phyloP scores from a whole-genome alignment of 805 yeast species.

The Metschnikowia shivogae region DNA sequence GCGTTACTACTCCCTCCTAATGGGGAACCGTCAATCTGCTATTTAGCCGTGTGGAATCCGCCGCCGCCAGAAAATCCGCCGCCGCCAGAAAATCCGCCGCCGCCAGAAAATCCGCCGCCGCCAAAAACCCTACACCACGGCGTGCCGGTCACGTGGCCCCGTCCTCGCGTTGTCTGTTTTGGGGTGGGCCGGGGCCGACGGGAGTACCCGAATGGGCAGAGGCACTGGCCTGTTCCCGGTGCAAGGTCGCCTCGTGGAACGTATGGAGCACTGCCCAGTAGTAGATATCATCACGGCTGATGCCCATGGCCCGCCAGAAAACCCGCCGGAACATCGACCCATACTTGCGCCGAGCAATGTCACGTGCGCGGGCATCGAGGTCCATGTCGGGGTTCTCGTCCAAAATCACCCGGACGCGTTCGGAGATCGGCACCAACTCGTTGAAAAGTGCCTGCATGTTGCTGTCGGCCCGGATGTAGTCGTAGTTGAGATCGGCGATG shows the following conservation, averaged over 20 bases:
- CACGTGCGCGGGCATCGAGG: slow-evolving; percentile 44
- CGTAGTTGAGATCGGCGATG: slow-evolving; percentile 22
- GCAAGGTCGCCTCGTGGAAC: slow-evolving; percentile 6
- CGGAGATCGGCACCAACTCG: slow-evolving; percentile 39
- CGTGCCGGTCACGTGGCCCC: too few species aligned
- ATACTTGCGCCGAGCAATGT: slow-evolving; percentile 33
- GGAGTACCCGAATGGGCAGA: too few species aligned
- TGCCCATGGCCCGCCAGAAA: slow-evolving; percentile 58
- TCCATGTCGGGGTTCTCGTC: slow-evolving; percentile 29
- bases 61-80: too few species aligned
- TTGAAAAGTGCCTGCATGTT: slow-evolving; percentile 33
- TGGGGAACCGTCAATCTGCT: not conserved
- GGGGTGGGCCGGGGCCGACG: too few species aligned
- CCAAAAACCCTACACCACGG: not conserved
- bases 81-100: too few species aligned
- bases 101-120: too few species aligned
- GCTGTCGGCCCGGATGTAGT: slow-evolving; percentile 35
- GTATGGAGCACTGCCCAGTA: slow-evolving; percentile 43
- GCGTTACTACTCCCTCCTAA: not conserved
- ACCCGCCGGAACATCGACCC: slow-evolving; percentile 27
- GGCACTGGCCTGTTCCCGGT: not conserved
- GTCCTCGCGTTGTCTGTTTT: too few species aligned
- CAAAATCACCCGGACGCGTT: slow-evolving; percentile 40
- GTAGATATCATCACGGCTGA: slow-evolving; percentile 44
- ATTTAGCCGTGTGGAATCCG: too few species aligned